Evolutionary conservation across 495 filamentous ascomycete genomes (phyloP), one percentile per base, ranked within the genome.

Genomic region (Diplogelasinospora grovesii): DNA sequence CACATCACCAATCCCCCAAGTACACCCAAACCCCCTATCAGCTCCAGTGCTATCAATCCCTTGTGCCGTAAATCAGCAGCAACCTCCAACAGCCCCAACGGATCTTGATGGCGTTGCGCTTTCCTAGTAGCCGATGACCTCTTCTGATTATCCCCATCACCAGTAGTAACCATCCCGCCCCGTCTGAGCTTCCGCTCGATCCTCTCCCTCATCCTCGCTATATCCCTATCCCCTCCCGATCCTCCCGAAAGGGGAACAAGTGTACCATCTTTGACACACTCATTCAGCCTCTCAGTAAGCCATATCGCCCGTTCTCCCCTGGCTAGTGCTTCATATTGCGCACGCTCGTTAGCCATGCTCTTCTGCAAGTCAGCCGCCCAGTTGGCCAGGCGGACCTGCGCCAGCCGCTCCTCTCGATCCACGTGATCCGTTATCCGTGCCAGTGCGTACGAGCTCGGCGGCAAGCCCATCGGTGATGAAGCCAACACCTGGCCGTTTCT

Each of bases 341-440:
- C 77, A 8, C 86, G 79, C 59, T 98, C 90, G 28, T 86, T 83
- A 18, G 82, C 75, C 4, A 95, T 64, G 49, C 84, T 89, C 33
- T 77, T 80, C 54, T 96, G 89, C 0, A 98, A 73, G 53, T 95
- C 87, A 1, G 79, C 73, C 8, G 90, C 90, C 92, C 92, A 98
- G 52, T 89, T 85, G 5, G 83, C 83, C 9, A 96, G 70, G 14
- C 83, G 75, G 18, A 95, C 74, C 52, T 87, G 85, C 3, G 86
- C 83, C n/a, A 85, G 63, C 8, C 69, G 71, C 48, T 89, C 80
- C 59, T 92, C 80, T 21, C 75, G 70, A 36, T 83, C 78, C 2
- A 79, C 80, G 53, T 85, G 78, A 45, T 85, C 81, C 22, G 80
- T 66, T 39, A 90, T 69, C 30, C 80, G 70, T 8, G 87, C 79